Base-by-base conservation (phyloP, 2,329 filamentous ascomycete species). In the Allantophomopsis cytisporea region DNA sequence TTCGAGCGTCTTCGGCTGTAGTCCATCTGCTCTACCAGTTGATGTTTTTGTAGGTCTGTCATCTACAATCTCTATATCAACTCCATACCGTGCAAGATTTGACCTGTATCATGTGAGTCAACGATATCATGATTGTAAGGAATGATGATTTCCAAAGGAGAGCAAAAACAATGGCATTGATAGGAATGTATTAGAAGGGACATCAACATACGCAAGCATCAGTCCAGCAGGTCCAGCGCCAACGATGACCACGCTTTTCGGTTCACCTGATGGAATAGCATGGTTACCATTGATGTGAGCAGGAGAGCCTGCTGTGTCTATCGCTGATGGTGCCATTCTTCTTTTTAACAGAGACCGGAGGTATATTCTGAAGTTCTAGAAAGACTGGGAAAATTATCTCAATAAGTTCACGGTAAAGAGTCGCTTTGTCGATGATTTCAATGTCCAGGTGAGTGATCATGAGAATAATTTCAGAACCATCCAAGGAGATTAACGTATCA, bases 31-130 rank as follows among this genome's bases (percentile, higher is more conserved):
- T 54, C 80, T 71, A 4, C 76, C 77, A 35, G 49, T 51, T 1
- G 47, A 44, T 1, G 82, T 87, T 50, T 74, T 74, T 49, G 81
- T 72, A 28, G 71, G 63, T 45, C 80, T 64, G 53, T 85, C 78
- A 59, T 86, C 82, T 37, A 85, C 64, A 35, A 85, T 67, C 32
- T 69, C 66, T 3, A 73, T 68, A 40, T 73, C 73, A 50, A 84
- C 73, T 12, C 80, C 80, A 50, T 73, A 82, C 7, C 79, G 68
- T 14, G 71, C 70, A 30, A 85, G 63, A 46, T 73, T 69, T 28
- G 65, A 63, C 12, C 68, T 71, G 46, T 40, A n/a, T 20, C 20
- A 23, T 35, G 40, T 51, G 40, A 49, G 42, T 35, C 45, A 39
- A 16, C 15, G 12, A 7, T 5, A 36, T 35, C 12, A 13, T 21